Percentiles rank a stretch among this genome's conserved stretches.
Conservation (phyloP, 192 early-diverging fungal genomes). For the Linnemannia hyalina region DNA sequence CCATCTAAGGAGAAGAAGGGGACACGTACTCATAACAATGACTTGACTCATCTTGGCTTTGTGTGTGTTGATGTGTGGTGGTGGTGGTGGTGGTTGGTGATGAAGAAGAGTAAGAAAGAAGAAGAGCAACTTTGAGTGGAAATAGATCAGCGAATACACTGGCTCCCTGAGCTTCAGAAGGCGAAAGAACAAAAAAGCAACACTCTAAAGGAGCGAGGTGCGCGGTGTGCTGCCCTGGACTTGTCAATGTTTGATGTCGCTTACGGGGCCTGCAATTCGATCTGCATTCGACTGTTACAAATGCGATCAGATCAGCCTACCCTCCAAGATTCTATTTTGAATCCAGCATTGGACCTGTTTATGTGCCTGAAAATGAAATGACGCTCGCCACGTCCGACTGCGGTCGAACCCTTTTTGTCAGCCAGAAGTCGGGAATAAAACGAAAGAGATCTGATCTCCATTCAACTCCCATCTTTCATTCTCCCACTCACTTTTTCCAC, state of each 20-base stretch:
- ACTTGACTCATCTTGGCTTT: conserved; percentile 82
- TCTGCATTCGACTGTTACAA: not conserved
- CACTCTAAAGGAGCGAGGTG: not conserved
- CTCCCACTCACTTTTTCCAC: not conserved
- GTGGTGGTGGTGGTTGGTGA: not conserved
- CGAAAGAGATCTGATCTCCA: not conserved
- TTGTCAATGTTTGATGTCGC: not conserved
- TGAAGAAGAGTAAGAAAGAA: not conserved
- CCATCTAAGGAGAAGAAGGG: not conserved
- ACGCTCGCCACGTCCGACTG: not conserved
- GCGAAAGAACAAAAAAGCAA: too few species aligned
- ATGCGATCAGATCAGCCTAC: conserved; percentile 1
- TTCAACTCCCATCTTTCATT: not conserved
- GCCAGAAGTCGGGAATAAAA: not conserved
- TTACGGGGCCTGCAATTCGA: conserved; percentile 18
- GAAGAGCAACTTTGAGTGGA: not conserved
- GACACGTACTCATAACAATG: conserved; percentile 85
- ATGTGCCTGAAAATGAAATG: not conserved
- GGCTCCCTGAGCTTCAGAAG: too few species aligned
- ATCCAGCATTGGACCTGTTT: not conserved
- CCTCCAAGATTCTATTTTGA: not conserved
- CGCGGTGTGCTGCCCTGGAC: conserved; percentile 4
- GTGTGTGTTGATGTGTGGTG: not conserved
- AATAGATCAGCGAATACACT: not conserved
- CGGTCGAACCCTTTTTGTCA: not conserved